Conservation (phyloP, 805 yeast species). For the Candida ponderosae region DNA sequence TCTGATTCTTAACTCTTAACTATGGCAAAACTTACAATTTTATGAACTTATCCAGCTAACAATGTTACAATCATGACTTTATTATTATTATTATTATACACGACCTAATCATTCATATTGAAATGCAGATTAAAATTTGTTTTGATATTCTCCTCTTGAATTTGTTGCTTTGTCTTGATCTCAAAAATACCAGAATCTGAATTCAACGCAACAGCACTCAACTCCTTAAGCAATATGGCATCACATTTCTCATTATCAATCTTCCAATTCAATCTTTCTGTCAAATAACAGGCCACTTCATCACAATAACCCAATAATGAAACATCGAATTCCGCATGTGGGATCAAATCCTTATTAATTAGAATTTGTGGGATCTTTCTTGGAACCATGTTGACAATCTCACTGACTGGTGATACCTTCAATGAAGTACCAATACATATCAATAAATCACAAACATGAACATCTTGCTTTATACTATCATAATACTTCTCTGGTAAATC, state of each 20-base stretch:
- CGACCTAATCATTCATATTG: background rate
- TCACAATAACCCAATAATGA: constrained; percentile 77
- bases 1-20: too few relatives aligned
- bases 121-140: too few relatives aligned
- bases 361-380: constrained; percentile 75
- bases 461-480: constrained; percentile 48
- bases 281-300: constrained; percentile 62
- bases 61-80: too few relatives aligned
- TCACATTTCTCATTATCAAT: constrained; percentile 48
- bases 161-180: constrained; percentile 22
- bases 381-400: constrained; percentile 69
- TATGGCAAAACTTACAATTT: too few relatives aligned
- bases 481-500: constrained; percentile 68
- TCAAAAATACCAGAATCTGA: constrained; percentile 26
- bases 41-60: too few relatives aligned
- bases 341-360: constrained; percentile 69
- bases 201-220: constrained; percentile 22
- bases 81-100: too few relatives aligned
- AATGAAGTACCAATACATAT: constrained; percentile 86
- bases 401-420: constrained; percentile 88
- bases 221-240: constrained; percentile 23
- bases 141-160: constrained; percentile 6
- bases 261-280: constrained; percentile 51
- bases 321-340: constrained; percentile 73
- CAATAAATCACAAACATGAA: constrained; percentile 63